Base-by-base conservation (phyloP, 2,329 filamentous ascomycete species). In the Chrysosphaeria jannelii region DNA sequence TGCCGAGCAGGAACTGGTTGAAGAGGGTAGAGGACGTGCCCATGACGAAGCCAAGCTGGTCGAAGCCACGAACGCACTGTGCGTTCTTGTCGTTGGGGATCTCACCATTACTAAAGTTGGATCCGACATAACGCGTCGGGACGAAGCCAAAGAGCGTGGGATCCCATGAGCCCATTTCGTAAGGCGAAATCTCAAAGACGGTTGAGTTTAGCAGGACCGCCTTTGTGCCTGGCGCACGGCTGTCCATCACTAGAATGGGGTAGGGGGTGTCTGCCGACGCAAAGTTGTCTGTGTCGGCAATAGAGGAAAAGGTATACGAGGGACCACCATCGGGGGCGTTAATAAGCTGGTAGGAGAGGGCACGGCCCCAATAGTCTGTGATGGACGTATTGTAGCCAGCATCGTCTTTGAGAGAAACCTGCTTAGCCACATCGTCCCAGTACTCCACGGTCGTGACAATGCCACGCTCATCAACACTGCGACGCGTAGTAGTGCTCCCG, bases 361-460 rank as follows among this genome's bases (percentile, higher is more conserved):
- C 72, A 27, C 78, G 68, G 14, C 72, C 74, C 69, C 78, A 89
- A 41, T 76, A 76, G 46, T 91, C 79, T 0, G 79, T 90, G 27
- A 90, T 53, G 6, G 72, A 70, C 4, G 57, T 59, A 21, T 65
- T 47, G 36, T 53, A 76, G 2, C 62, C 59, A 10, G 65, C 65
- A 28, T 65, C 42, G 2, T 36, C 34, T 46, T 79, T 81, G 11
- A 36, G 44, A 0, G 43, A 27, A 1, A 75, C 67, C n/a, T 59
- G 48, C 13, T 52, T 40, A 10, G 46, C 38, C 5, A 81, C 43
- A 15, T 58, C 49, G 5, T 38, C 40, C 39, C 59, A 78, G 42
- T 79, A 78, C 24, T 30, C 27, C 13, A 34, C 31, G 13, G 37
- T 36, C 31, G 35, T 30, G 21, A 43, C 22, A 19, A 41, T 25